These are phyloP conservation scores for Globisporangium middletonii DNA, from an alignment of 352 stramenopile species.

Conservation along the genomic window DNA sequence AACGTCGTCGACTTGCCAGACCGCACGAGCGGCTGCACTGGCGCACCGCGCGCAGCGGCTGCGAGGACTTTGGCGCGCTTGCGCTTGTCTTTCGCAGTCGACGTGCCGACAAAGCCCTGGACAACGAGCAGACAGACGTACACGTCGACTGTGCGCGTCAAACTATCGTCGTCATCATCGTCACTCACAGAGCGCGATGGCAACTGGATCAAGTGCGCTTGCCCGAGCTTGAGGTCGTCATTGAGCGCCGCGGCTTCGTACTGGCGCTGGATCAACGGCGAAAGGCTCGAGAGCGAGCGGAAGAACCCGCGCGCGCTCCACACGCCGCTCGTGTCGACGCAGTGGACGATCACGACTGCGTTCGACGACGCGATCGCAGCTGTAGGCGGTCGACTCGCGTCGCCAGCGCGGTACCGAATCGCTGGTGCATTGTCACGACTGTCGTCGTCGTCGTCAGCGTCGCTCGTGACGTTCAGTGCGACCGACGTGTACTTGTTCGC, in stretches of 20 bases:
- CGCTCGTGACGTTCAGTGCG: conserved; percentile 17
- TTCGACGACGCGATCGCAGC: conserved; percentile 11
- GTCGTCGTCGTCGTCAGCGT: background rate
- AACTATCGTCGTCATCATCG: conserved; percentile 1
- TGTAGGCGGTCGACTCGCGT: conserved; percentile 41
- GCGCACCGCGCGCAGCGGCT: conserved; percentile 5
- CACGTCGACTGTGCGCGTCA: conserved; percentile 9
- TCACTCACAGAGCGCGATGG: conserved; percentile 2
- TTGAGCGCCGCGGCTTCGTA: conserved; percentile 56
- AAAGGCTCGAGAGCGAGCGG: conserved; percentile 44
- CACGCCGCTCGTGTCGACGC: conserved; percentile 65
- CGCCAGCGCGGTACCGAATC: conserved; percentile 48
- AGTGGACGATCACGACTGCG: conserved; percentile 60
- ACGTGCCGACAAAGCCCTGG: conserved; percentile 40
- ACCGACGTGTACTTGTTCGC: conserved; percentile 58
- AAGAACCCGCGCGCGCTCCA: conserved; percentile 78
- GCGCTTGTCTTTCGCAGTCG: conserved; percentile 39
- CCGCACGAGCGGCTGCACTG: conserved; percentile 22
- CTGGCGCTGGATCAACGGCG: conserved; percentile 42
- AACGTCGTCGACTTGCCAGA: conserved; percentile 60
- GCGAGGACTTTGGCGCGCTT: conserved; percentile 16
- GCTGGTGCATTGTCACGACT: background rate
- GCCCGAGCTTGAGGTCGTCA: conserved; percentile 63
- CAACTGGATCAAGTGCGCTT: conserved; percentile 57
- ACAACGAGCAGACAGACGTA: conserved; percentile 72